Conservation (phyloP, 352 stramenopile species). For the Phytophthora macrochlamydospora region DNA sequence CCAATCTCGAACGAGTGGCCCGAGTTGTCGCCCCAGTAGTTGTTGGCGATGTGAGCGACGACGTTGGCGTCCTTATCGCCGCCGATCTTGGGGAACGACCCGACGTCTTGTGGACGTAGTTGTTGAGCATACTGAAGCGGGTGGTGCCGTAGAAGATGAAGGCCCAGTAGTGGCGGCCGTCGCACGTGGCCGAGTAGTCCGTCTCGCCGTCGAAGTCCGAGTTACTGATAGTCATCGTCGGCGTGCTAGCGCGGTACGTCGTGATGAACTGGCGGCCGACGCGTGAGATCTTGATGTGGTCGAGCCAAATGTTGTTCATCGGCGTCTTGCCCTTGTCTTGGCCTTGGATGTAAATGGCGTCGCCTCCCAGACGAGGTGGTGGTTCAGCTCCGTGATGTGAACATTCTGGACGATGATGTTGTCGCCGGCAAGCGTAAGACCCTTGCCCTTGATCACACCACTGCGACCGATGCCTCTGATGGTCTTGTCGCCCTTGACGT, state of each 20-base stretch:
- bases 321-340: slow-evolving; percentile 18
- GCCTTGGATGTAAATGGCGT: slow-evolving; percentile 36
- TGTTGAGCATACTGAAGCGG: slow-evolving; percentile 39
- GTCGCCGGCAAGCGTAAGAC: slow-evolving; percentile 33
- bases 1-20: slow-evolving; percentile 36
- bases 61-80: slow-evolving; percentile 22
- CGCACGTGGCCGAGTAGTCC: slow-evolving; percentile 44
- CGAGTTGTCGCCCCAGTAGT: slow-evolving; percentile 45
- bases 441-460: slow-evolving; percentile 48
- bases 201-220: slow-evolving; percentile 54
- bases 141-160: slow-evolving; percentile 52
- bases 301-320: slow-evolving; percentile 47
- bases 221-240: slow-evolving; percentile 57
- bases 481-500: slow-evolving; percentile 45
- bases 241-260: slow-evolving; percentile 33
- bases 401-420: slow-evolving; percentile 63
- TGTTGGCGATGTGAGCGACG: slow-evolving; percentile 34
- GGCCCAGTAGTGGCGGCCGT: slow-evolving; percentile 57
- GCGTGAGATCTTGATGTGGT: slow-evolving; percentile 50
- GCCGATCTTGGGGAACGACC: slow-evolving; percentile 37
- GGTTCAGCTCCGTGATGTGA: slow-evolving; percentile 60
- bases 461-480: slow-evolving; percentile 43
- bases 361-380: slow-evolving; percentile 42
- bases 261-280: slow-evolving; percentile 48
- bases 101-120: slow-evolving; percentile 43